These are phyloP conservation scores for Colletotrichum endophyticum DNA, from an alignment of 2,329 filamentous ascomycete genomes.

Conservation along the genomic window DNA sequence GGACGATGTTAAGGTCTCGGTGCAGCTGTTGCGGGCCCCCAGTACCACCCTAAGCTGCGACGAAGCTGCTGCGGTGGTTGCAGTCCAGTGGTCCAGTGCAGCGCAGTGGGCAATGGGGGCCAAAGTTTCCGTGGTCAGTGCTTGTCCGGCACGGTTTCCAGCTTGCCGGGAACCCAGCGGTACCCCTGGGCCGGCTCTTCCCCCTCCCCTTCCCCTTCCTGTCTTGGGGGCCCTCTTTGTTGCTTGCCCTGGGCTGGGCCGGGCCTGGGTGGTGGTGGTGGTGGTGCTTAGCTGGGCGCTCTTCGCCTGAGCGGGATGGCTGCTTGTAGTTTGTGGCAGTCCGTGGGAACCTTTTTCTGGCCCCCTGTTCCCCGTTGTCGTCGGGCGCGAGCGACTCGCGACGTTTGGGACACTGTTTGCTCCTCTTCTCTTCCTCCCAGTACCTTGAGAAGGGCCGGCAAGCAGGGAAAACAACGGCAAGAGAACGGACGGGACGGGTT, in stretches of 20 bases:
- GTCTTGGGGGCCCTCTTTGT: not conserved
- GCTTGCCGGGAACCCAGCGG: conserved; percentile 8
- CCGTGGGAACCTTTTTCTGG: not conserved
- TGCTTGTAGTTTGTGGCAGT: not conserved
- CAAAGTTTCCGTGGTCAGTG: conserved; percentile 16
- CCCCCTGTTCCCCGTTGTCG: not conserved
- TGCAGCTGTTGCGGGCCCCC: not conserved
- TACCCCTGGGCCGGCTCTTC: not conserved
- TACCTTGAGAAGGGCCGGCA: not conserved
- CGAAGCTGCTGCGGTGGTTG: not conserved
- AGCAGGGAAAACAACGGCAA: not conserved
- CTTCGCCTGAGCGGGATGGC: not conserved
- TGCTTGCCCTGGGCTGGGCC: not conserved
- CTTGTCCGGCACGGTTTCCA: conserved; percentile 13
- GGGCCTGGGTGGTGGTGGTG: not conserved
- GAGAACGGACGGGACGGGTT: not conserved
- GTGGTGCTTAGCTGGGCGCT: not conserved
- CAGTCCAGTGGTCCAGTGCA: not conserved
- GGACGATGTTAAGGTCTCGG: not conserved
- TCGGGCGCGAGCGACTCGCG: not conserved
- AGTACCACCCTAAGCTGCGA: not conserved
- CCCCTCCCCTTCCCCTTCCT: not conserved
- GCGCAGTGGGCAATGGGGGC: not conserved
- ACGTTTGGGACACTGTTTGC: not conserved
- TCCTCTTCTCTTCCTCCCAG: not conserved